Evolutionary conservation across 2,329 filamentous ascomycete genomes (phyloP), one percentile per base, ranked within the genome.

Genomic region (Trichoderma sp.): DNA sequence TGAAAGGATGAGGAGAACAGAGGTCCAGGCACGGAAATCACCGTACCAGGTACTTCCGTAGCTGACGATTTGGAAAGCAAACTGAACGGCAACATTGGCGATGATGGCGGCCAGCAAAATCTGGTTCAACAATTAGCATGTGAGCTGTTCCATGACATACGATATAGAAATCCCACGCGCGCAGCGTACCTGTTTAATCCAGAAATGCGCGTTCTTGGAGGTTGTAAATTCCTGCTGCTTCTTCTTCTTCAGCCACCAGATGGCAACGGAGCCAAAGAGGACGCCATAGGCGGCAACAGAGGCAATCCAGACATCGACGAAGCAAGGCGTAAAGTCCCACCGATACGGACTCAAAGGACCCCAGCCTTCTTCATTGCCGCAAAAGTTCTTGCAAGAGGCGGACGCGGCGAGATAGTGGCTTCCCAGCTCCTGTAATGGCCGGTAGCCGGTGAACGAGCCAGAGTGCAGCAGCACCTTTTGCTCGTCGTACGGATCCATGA

Each of bases 261-360:
- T 83, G 34, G 95, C 94, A 60, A 90, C 86, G 8, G 90, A 86
- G 72, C 96, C 96, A 74, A 91, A 87, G 28, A 98, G 70, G 28
- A 98, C 85, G 18, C 95, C 95, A 83, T 92, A 97, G 15, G 86
- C 86, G 9, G 93, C 93, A 32, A 97, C 93, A 2, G 87, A 83
- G 39, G 92, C 89, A 72, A 98, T 89, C 89, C 93, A 95, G 26
- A 97, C 89, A 80, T 99, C 97, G 77, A 98, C 90, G 80, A 99
- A 99, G 85, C 96, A 99, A 53, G 96, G 95, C 18, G 96, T 98
- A 78, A 99, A 94, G 83, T 99, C 96, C 82, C 94, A 98, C 81
- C 95, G 88, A 76, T 90, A 86, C 43, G 91, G 90, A 82, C 94
- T 98, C 80, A 99, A 80, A 26, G 96, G 96, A 1, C 97, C 97